Conservation (phyloP, 164 flowering plant genomes). For the Pachysandra terminalis region DNA sequence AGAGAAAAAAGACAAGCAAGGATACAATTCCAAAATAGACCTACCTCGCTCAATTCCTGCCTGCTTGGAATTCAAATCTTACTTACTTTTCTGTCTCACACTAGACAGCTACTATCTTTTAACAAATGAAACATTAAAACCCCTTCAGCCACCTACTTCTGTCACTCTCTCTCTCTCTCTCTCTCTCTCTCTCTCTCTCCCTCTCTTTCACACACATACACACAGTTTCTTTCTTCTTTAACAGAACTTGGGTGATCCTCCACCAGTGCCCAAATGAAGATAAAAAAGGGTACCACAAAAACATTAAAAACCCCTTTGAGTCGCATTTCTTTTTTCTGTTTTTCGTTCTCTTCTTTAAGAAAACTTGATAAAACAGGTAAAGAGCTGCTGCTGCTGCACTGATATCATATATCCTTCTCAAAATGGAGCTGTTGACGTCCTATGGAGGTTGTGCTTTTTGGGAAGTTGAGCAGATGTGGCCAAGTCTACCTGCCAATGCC, state of each 20-base stretch:
- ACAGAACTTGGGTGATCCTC: too few relatives aligned
- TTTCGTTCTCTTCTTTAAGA: background rate
- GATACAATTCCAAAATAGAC: background rate
- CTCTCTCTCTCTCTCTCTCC: background rate
- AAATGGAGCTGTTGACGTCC: conserved; percentile 63
- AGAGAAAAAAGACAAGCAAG: background rate
- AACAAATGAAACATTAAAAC: too few relatives aligned
- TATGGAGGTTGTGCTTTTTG: conserved; percentile 30
- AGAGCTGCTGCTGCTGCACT: background rate
- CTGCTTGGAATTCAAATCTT: background rate
- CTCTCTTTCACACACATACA: too few relatives aligned
- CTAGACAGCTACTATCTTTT: too few relatives aligned
- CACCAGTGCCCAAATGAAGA: too few relatives aligned
- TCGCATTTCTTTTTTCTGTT: too few relatives aligned
- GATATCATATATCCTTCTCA: conserved; percentile 29
- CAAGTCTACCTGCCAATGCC: conserved; percentile 24
- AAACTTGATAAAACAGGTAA: too few relatives aligned
- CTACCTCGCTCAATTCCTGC: background rate
- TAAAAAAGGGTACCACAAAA: background rate
- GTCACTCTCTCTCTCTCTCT: background rate
- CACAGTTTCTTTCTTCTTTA: too few relatives aligned
- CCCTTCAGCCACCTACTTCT: too few relatives aligned
- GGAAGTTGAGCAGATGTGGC: conserved; percentile 34
- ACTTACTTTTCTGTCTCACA: too few relatives aligned
- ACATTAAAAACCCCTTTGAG: background rate